These are phyloP conservation scores for Zymoseptoria pseudotritici DNA, from an alignment of 2,329 filamentous ascomycete species.

Conservation along the genomic window DNA sequence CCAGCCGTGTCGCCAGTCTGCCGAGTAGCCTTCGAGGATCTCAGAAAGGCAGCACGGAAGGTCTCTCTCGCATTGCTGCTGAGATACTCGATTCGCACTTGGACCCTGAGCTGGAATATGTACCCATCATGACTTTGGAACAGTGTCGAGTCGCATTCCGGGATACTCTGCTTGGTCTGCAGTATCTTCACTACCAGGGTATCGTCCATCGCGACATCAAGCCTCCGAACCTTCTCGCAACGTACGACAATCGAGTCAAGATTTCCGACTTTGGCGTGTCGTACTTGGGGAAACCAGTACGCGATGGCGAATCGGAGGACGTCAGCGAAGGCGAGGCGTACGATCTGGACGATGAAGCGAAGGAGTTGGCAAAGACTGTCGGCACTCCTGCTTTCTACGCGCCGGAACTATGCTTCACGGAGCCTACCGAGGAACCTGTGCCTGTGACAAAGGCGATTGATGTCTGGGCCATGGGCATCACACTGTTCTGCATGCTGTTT, in stretches of 20 bases:
- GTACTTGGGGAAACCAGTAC: constrained; percentile 82
- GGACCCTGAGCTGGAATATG: constrained; percentile 84
- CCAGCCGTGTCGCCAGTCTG: constrained; percentile 65
- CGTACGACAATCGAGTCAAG: constrained; percentile 77
- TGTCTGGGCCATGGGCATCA: constrained; percentile 94
- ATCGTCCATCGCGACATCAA: constrained; percentile 47
- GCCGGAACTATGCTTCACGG: constrained; percentile 89
- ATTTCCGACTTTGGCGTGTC: constrained; percentile 99
- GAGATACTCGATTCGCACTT: constrained; percentile 53
- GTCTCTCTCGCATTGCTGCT: constrained; percentile 35
- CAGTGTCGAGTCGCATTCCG: constrained; percentile 79
- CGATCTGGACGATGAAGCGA: constrained; percentile 75
- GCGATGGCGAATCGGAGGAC: constrained; percentile 62
- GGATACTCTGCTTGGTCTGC: constrained; percentile 84
- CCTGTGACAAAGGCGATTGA: constrained; percentile 89
- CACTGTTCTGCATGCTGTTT: constrained; percentile 89
- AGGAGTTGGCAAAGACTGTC: constrained; percentile 96
- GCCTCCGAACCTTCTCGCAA: constrained; percentile 79
- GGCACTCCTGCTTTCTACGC: constrained; percentile 97
- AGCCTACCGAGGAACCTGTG: constrained; percentile 58
- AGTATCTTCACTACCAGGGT: constrained; percentile 65
- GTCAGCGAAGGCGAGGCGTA: constrained; percentile 68
- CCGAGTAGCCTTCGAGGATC: constrained; percentile 54
- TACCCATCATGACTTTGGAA: constrained; percentile 82
- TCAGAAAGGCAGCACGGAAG: constrained; percentile 43